A percentile compares a stretch with the other conserved stretches of the same genome.
Evolutionary conservation across 805 yeast genomes (phyloP).

Genomic region (Saccharomycopsis guyanensis): DNA sequence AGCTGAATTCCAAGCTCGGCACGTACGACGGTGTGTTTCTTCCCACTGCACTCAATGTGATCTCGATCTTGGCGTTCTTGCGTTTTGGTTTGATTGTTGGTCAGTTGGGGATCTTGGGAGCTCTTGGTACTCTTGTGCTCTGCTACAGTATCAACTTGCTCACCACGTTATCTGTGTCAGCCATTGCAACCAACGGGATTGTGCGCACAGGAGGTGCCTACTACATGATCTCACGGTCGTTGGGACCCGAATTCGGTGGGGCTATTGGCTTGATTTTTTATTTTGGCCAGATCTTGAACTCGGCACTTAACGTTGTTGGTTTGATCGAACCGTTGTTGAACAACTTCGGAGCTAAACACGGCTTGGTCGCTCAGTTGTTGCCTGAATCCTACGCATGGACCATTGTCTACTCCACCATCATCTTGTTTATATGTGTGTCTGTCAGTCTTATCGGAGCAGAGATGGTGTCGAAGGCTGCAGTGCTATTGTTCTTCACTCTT

Average conservation of each 20-base stretch:
- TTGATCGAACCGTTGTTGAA: slow-evolving; percentile 82
- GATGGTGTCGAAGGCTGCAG: slow-evolving; percentile 76
- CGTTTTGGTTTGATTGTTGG: slow-evolving; percentile 95
- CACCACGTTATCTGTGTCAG: slow-evolving; percentile 86
- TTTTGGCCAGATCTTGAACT: slow-evolving; percentile 87
- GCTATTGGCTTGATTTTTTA: slow-evolving; percentile 92
- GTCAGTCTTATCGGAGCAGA: slow-evolving; percentile 77
- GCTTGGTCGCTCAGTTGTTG: slow-evolving; percentile 44
- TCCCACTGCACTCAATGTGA: slow-evolving; percentile 87
- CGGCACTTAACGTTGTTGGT: slow-evolving; percentile 93
- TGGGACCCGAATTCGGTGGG: slow-evolving; percentile 98
- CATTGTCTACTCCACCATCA: slow-evolving; percentile 60
- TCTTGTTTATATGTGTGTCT: slow-evolving; percentile 63
- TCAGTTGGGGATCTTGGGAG: slow-evolving; percentile 84
- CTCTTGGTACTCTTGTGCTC: slow-evolving; percentile 55
- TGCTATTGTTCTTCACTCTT: slow-evolving; percentile 58
- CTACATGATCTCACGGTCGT: slow-evolving; percentile 89
- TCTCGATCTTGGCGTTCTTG: slow-evolving; percentile 89
- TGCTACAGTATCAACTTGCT: slow-evolving; percentile 76
- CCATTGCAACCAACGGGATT: slow-evolving; percentile 95
- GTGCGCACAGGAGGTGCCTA: slow-evolving; percentile 98
- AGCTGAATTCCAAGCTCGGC: slow-evolving; percentile 43
- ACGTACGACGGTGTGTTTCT: slow-evolving; percentile 87
- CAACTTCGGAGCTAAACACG: slow-evolving; percentile 60
- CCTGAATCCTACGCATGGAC: slow-evolving; percentile 69